Conservation (phyloP, 1,139 yeast genomes). For the Kluyveromyces sp. region DNA sequence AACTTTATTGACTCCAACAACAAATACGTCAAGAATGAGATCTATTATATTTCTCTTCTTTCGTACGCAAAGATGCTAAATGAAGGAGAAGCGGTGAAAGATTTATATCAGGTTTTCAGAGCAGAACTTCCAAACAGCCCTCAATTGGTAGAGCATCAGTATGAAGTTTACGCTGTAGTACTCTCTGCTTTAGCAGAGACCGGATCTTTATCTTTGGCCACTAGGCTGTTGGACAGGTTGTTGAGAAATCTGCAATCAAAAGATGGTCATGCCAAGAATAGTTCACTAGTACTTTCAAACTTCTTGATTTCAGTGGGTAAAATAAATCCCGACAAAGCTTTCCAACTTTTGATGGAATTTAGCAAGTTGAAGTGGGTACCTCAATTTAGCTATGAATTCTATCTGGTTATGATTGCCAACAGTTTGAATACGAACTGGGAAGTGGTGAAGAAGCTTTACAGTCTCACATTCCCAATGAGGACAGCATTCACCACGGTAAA, state of each 20-base stretch:
- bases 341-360: constrained; percentile 33
- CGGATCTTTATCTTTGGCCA: constrained; percentile 44
- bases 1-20: constrained; percentile 18
- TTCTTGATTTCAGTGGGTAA: constrained; percentile 33
- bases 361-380: constrained; percentile 35
- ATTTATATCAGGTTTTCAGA: constrained; percentile 33
- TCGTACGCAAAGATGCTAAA: constrained; percentile 32
- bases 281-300: constrained; percentile 30
- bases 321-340: constrained; percentile 29
- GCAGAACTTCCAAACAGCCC: constrained; percentile 15
- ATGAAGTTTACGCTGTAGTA: constrained; percentile 43
- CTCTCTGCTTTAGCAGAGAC: constrained; percentile 47
- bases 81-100: constrained; percentile 28
- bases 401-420: constrained; percentile 30
- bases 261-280: constrained; percentile 28
- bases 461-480: constrained; percentile 33
- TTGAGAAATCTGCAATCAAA: constrained; percentile 29
- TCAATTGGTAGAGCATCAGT: constrained; percentile 33
- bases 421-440: constrained; percentile 28
- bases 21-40: constrained; percentile 27
- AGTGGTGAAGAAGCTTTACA: constrained; percentile 30
- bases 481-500: constrained; percentile 10
- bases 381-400: constrained; percentile 36
- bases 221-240: constrained; percentile 46
- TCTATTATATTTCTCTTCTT: constrained; percentile 32